phyloP scores from a whole-genome alignment of 805 yeast species.

The Cyberlindnera galapagoensis region DNA sequence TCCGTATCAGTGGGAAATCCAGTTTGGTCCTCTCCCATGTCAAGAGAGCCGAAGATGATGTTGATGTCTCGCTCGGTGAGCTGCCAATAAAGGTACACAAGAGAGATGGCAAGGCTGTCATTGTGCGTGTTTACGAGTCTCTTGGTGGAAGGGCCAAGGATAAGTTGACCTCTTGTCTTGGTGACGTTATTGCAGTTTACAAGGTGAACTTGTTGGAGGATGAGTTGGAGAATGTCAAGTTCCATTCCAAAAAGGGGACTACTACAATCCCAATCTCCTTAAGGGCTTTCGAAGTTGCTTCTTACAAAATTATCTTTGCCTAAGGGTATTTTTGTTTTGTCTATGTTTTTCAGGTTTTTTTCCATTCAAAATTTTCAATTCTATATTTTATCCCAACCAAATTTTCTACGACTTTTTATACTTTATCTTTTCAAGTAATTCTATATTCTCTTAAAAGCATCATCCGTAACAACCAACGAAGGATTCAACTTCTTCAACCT shows the following conservation, averaged over 20 bases:
- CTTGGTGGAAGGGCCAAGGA: slow-evolving; percentile 74
- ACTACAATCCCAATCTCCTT: slow-evolving; percentile 31
- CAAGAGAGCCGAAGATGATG: slow-evolving; percentile 86
- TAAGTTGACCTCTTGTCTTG: slow-evolving; percentile 36
- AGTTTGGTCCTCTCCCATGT: slow-evolving; percentile 65
- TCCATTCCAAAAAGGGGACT: neutral
- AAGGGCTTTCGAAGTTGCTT: slow-evolving; percentile 74
- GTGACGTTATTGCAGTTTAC: slow-evolving; percentile 20
- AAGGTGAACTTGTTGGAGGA: slow-evolving; percentile 36
- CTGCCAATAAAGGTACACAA: slow-evolving; percentile 35
- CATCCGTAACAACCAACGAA: slow-evolving; percentile 8
- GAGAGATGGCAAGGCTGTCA: slow-evolving; percentile 46
- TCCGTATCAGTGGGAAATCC: slow-evolving; percentile 40
- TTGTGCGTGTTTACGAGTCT: slow-evolving; percentile 78
- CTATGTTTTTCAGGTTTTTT: neutral
- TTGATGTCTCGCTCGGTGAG: slow-evolving; percentile 37
- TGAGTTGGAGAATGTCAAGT: slow-evolving; percentile 25
- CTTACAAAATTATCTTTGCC: slow-evolving; percentile 28
- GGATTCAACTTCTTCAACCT: slow-evolving; percentile 7
- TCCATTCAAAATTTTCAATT: neutral
- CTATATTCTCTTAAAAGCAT: slow-evolving; percentile 1
- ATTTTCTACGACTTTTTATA: no score
- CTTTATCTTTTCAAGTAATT: no score
- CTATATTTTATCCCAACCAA: no score
- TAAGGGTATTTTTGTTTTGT: slow-evolving; percentile 2